phyloP scores from a whole-genome alignment of 2,329 filamentous ascomycete species.

The Chaetomiaceae sp. region DNA sequence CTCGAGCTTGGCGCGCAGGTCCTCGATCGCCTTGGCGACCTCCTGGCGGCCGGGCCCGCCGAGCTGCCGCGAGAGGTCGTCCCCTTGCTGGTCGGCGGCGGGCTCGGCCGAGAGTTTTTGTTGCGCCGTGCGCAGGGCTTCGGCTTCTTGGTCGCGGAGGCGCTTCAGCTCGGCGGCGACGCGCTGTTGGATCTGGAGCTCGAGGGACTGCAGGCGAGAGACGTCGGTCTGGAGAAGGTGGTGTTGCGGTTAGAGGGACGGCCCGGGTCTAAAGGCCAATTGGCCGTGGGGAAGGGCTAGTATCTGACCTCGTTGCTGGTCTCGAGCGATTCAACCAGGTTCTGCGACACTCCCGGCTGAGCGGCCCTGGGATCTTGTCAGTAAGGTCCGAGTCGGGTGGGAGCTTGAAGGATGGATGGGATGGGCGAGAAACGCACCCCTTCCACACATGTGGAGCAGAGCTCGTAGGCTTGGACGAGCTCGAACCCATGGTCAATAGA shows the following conservation, averaged over 20 bases:
- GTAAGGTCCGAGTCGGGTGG: slow-evolving; percentile 6
- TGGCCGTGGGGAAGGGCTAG: background rate
- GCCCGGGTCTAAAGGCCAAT: no score
- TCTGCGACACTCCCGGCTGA: slow-evolving; percentile 63
- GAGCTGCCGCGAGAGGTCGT: slow-evolving; percentile 16
- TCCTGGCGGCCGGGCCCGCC: slow-evolving; percentile 37
- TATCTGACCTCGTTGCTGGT: slow-evolving; percentile 72
- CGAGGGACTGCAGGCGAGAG: slow-evolving; percentile 74
- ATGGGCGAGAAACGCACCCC: slow-evolving; percentile 52
- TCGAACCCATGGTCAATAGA: slow-evolving; percentile 48
- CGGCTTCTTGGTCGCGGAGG: slow-evolving; percentile 65
- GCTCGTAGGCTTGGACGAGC: slow-evolving; percentile 49
- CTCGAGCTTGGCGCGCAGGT: slow-evolving; percentile 55
- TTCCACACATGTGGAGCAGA: slow-evolving; percentile 47
- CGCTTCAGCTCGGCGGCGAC: slow-evolving; percentile 80
- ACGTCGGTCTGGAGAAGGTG: slow-evolving; percentile 66
- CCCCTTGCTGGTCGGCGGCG: slow-evolving; percentile 29
- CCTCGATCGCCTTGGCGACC: slow-evolving; percentile 56
- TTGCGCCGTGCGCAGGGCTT: slow-evolving; percentile 63
- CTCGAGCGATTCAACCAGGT: slow-evolving; percentile 77
- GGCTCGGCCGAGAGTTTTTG: slow-evolving; percentile 52
- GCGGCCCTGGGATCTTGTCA: slow-evolving; percentile 33
- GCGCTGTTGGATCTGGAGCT: slow-evolving; percentile 83
- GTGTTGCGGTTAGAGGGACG: slow-evolving; percentile 1
- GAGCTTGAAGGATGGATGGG: slow-evolving; percentile 1